phyloP scores from a whole-genome alignment of 2,329 filamentous ascomycete genomes.

The Fusarium sulawesiense region DNA sequence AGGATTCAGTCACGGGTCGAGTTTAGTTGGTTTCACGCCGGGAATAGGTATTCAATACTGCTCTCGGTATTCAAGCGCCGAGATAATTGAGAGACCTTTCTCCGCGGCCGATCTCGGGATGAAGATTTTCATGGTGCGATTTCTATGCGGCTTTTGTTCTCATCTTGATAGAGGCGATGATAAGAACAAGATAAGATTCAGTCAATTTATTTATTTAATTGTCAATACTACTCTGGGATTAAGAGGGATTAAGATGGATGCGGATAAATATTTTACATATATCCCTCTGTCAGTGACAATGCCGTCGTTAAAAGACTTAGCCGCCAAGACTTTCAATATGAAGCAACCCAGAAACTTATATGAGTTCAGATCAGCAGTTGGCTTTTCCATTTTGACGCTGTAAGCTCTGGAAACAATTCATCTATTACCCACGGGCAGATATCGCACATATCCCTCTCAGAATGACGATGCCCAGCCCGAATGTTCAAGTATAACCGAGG shows the following conservation, averaged over 20 bases:
- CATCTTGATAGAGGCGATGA: neutral
- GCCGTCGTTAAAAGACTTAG: neutral
- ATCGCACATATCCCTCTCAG: neutral
- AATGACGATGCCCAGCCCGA: neutral
- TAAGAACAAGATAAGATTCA: neutral
- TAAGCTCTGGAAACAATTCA: neutral
- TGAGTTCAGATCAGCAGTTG: neutral
- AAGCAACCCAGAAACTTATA: neutral
- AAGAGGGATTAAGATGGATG: neutral
- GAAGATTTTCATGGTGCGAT: neutral
- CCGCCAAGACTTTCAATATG: neutral
- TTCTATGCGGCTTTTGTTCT: neutral
- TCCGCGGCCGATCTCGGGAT: conserved; percentile 8
- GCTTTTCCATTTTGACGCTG: neutral
- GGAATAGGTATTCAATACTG: neutral
- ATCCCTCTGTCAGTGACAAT: neutral
- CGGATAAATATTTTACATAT: neutral
- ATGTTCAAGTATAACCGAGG: neutral
- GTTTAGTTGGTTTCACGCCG: neutral
- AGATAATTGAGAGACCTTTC: neutral
- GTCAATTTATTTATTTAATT: conserved; percentile 1
- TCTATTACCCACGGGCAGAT: neutral
- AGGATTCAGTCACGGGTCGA: neutral
- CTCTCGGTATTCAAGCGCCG: neutral
- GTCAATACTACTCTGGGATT: neutral